A percentile compares a stretch with the other conserved stretches of the same genome.
Evolutionary conservation across 129 eudicot species (phyloP).

Genomic region (Heracleum sosnowskyi): DNA sequence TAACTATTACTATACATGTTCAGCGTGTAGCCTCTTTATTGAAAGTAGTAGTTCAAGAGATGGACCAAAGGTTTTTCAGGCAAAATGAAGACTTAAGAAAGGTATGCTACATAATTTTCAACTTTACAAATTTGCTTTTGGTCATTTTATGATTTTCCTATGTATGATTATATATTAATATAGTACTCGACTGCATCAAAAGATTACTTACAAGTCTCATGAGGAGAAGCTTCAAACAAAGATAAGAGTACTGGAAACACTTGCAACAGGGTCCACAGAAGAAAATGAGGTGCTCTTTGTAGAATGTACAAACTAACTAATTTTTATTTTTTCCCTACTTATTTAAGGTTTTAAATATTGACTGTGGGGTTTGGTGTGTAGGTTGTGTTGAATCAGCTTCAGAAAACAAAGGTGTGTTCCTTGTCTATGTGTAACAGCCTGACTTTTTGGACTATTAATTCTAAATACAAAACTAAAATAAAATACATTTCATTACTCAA

Average conservation of each 20-base stretch:
- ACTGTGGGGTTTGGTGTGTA: slow-evolving; percentile 15
- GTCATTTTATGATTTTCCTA: background rate
- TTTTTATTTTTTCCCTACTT: slow-evolving; percentile 1
- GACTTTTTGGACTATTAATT: no score
- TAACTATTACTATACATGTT: background rate
- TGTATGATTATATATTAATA: background rate
- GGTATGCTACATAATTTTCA: slow-evolving; percentile 25
- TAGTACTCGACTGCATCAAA: slow-evolving; percentile 50
- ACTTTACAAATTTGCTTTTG: background rate
- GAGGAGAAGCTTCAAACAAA: slow-evolving; percentile 63
- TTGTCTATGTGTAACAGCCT: no score
- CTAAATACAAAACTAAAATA: no score
- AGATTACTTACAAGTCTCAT: slow-evolving; percentile 45
- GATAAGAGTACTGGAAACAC: slow-evolving; percentile 58
- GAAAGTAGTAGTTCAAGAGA: slow-evolving; percentile 64
- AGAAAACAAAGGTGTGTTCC: slow-evolving; percentile 56
- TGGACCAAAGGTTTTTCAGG: slow-evolving; percentile 58
- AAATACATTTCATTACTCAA: no score
- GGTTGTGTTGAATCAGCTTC: slow-evolving; percentile 66
- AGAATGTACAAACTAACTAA: background rate
- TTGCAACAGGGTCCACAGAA: slow-evolving; percentile 65
- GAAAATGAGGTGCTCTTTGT: slow-evolving; percentile 65
- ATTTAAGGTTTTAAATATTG: slow-evolving; percentile 9
- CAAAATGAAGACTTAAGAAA: slow-evolving; percentile 56
- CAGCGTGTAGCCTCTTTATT: slow-evolving; percentile 74